Evolutionary conservation across 208 protist species (phyloP).

Genomic region (Leptomonas pyrrhocoris): DNA sequence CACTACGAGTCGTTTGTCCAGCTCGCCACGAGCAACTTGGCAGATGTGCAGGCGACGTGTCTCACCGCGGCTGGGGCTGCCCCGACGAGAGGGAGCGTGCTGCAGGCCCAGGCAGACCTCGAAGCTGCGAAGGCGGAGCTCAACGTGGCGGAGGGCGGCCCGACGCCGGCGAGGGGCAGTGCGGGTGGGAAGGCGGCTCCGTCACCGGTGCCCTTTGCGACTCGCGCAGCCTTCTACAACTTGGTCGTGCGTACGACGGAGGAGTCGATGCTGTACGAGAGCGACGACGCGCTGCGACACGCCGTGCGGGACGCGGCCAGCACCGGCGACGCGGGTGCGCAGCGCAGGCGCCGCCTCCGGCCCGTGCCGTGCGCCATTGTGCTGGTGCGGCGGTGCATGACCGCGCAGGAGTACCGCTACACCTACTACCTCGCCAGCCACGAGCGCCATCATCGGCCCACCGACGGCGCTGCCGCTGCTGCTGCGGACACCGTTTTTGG

Average conservation of each 20-base stretch:
- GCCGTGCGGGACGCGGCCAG: background rate
- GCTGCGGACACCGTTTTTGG: background rate
- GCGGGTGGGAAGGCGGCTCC: background rate
- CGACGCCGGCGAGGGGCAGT: background rate
- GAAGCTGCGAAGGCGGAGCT: background rate
- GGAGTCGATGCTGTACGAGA: conserved; percentile 32
- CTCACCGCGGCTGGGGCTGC: conserved; percentile 1
- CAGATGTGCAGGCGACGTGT: conserved; percentile 26
- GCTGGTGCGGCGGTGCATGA: conserved; percentile 40
- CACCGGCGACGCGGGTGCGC: background rate
- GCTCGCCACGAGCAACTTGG: conserved; percentile 20
- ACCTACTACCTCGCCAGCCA: conserved; percentile 32
- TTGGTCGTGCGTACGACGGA: conserved; percentile 44
- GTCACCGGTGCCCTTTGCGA: conserved; percentile 34
- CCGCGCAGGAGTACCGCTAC: conserved; percentile 25
- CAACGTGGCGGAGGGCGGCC: background rate
- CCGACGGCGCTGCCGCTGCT: conserved; percentile 1
- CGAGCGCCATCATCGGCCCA: conserved; percentile 35
- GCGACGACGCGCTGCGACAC: conserved; percentile 25
- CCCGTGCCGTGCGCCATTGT: conserved; percentile 52
- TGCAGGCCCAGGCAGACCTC: conserved; percentile 24
- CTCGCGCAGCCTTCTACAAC: conserved; percentile 39
- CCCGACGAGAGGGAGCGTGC: background rate
- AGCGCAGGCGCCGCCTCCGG: conserved; percentile 22
- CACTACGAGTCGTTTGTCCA: conserved; percentile 30